Evolutionary conservation across 2,329 filamentous ascomycete species (phyloP), one percentile per base, ranked within the genome.

Genomic region (Waltergamsia citrina): DNA sequence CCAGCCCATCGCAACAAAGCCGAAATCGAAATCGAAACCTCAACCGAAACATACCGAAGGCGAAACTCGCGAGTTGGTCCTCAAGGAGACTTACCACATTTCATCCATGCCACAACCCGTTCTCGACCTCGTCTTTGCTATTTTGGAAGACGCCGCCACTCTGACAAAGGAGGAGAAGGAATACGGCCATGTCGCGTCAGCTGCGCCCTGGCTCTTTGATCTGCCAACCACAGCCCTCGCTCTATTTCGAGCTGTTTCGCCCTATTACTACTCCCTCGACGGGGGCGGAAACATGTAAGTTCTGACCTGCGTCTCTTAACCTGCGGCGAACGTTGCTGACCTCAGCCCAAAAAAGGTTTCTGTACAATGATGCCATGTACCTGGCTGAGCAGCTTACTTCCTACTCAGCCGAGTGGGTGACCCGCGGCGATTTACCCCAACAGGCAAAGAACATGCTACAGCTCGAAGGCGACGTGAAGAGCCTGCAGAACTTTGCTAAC

Each of bases 1-100:
- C 10, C 24, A 37, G 7, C 44, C 7, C 37, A 29, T 26, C 36
- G n/a, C n/a, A n/a, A 43, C 33, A 6, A 46, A 26, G 22, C 41
- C 18, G 40, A 38, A 22, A 34, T 30, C 22, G 29, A n/a, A 19
- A 25, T 29, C 20, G 27, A 33, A 24, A 42, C 34, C 18, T 6
- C 16, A 48, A 21, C 28, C 46, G 6, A 28, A 28, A 17, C 12
- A 14, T 4, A 45, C 56, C 20, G 35, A 41, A 4, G 39, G 65
- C 27, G 38, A 48, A 33, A 63, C 66, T 7, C 67, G 76, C 36
- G 82, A 92, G 50, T 62, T 96, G 38, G 82, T 84, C 0, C 60
- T 96, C 29, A 82, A 71, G 40, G 92, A 98, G 58, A 83, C 73
- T 2, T 98, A 94, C 54, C 84, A 79, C 38, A 83, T 94, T 33